Conservation (phyloP, 1,139 yeast species). For the Yamadazyma sp. region DNA sequence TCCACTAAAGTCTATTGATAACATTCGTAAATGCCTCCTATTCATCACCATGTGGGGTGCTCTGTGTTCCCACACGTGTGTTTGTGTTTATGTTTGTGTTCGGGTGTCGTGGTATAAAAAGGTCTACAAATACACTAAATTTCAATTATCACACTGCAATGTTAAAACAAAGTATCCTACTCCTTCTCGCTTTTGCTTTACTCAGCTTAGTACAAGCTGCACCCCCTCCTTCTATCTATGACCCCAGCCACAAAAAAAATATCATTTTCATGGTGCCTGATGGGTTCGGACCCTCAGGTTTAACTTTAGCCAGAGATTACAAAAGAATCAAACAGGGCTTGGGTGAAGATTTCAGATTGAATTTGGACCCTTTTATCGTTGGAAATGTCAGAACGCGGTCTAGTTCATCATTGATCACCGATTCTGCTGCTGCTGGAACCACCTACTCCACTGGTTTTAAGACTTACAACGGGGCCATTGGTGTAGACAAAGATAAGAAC, state of each 20-base stretch:
- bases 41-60: no score
- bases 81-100: no score
- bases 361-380: conserved; percentile 63
- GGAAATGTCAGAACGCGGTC: conserved; percentile 83
- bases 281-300: conserved; percentile 88
- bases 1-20: no score
- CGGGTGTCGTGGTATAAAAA: no score
- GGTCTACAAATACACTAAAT: no score
- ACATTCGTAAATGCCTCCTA: no score
- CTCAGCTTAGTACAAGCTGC: conserved; percentile 3
- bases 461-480: conserved; percentile 83
- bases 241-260: conserved; percentile 32
- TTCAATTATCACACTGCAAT: no score
- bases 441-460: conserved; percentile 81
- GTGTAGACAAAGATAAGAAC: conserved; percentile 56
- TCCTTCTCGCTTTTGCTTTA: conserved; percentile 3
- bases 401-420: conserved; percentile 70
- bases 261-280: conserved; percentile 86
- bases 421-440: conserved; percentile 94
- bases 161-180: conserved; percentile 1
- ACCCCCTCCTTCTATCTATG: conserved; percentile 7
- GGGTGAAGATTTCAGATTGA: conserved; percentile 48
- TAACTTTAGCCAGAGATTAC: conserved; percentile 72
- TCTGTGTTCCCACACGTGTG: no score
- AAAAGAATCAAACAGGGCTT: conserved; percentile 57